A percentile compares a stretch with the other conserved stretches of the same genome.
Evolutionary conservation across 2,329 filamentous ascomycete species (phyloP).

Genomic region (Pestalotiopsis fici): DNA sequence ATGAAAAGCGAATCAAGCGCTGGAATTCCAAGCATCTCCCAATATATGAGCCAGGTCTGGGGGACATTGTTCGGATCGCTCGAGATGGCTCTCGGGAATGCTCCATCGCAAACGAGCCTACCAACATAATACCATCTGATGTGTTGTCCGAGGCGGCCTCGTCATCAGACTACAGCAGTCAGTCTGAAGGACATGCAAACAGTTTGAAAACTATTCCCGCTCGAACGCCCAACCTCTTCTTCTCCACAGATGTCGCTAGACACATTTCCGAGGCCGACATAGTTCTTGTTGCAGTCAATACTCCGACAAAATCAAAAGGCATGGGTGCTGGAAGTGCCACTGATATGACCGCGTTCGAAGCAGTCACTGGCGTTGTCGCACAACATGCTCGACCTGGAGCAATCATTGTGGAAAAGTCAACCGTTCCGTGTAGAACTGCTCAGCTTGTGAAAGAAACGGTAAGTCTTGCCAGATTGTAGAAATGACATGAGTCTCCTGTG

Average conservation of each 20-base stretch:
- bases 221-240: constrained; percentile 68
- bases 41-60: constrained; percentile 74
- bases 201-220: constrained; percentile 36
- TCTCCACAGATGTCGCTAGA: constrained; percentile 66
- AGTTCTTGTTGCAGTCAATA: constrained; percentile 77
- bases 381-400: constrained; percentile 64
- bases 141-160: constrained; percentile 29
- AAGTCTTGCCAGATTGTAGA: constrained; percentile 24
- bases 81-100: constrained; percentile 57
- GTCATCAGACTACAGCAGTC: constrained; percentile 30
- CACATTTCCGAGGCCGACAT: constrained; percentile 70
- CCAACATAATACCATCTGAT: constrained; percentile 27
- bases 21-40: constrained; percentile 77
- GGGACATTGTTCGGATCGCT: constrained; percentile 66
- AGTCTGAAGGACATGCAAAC: constrained; percentile 19
- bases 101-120: constrained; percentile 38
- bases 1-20: constrained; percentile 63
- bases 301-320: constrained; percentile 73
- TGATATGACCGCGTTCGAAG: constrained; percentile 73
- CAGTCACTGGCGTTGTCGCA: constrained; percentile 68
- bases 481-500: background rate
- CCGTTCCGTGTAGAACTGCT: constrained; percentile 75
- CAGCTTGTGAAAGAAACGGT: constrained; percentile 70
- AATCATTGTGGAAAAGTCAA: constrained; percentile 82
- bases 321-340: constrained; percentile 70